These are phyloP conservation scores for Golubevia pallescens DNA, from an alignment of 1,284 basidiomycete genomes.

Conservation along the genomic window DNA sequence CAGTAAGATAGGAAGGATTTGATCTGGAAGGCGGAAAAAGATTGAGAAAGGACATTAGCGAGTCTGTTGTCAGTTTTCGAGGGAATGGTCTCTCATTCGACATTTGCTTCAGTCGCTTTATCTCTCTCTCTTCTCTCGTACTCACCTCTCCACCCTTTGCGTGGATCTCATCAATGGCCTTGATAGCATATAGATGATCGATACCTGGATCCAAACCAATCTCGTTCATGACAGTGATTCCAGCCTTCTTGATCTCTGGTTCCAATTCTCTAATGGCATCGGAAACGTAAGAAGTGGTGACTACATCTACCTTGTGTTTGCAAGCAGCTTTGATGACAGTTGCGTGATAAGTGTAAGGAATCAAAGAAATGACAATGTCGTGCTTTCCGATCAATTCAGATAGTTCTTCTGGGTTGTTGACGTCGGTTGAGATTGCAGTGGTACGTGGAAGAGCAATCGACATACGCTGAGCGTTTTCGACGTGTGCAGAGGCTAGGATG, in stretches of 20 bases:
- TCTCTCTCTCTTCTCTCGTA: too few species aligned
- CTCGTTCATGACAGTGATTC: constrained; percentile 96
- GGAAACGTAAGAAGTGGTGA: constrained; percentile 92
- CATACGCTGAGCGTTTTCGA: constrained; percentile 71
- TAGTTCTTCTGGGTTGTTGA: constrained; percentile 75
- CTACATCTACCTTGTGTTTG: constrained; percentile 90
- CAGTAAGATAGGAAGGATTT: constrained; percentile 96
- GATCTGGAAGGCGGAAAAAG: constrained; percentile 68
- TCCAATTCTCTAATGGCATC: constrained; percentile 90
- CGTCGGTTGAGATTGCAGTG: constrained; percentile 80
- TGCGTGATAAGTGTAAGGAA: constrained; percentile 92
- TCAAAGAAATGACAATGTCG: constrained; percentile 94
- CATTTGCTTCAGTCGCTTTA: too few species aligned
- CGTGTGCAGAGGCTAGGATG: constrained; percentile 45
- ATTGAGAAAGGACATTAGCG: background rate
- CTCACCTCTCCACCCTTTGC: constrained; percentile 86
- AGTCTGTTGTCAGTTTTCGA: background rate
- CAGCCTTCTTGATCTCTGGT: constrained; percentile 81
- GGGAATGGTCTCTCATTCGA: background rate
- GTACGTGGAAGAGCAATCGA: constrained; percentile 71
- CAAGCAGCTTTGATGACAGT: constrained; percentile 92
- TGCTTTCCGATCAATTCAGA: constrained; percentile 81
- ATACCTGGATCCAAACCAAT: constrained; percentile 91
- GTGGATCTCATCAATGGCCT: constrained; percentile 93
- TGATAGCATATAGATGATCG: constrained; percentile 88